These are phyloP conservation scores for Puccinia sorghi DNA, from an alignment of 1,284 basidiomycete genomes.

Conservation along the genomic window DNA sequence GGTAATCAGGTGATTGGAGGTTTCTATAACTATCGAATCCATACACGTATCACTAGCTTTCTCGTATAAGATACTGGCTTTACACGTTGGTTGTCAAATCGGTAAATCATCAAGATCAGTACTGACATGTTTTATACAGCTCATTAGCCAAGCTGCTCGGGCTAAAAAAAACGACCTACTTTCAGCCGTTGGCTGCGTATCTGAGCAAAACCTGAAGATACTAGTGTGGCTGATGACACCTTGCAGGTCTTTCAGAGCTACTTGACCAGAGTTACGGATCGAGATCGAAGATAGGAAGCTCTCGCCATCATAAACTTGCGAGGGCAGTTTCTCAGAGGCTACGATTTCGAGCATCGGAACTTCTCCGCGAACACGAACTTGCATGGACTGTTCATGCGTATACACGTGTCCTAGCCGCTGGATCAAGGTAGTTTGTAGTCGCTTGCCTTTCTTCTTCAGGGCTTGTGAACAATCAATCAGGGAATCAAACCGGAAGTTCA, in stretches of 20 bases:
- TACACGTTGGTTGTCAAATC: background rate
- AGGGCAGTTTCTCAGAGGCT: background rate
- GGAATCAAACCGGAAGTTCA: constrained; percentile 31
- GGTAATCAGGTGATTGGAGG: constrained; percentile 7
- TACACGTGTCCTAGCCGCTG: constrained; percentile 17
- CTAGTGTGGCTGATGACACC: constrained; percentile 30
- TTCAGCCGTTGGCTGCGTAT: background rate
- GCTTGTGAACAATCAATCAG: constrained; percentile 21
- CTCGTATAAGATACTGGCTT: constrained; percentile 1
- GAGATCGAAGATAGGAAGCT: background rate
- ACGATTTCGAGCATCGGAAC: constrained; percentile 17
- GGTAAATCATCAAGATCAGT: constrained; percentile 1
- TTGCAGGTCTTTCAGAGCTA: background rate
- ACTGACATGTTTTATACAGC: background rate
- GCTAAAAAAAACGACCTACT: background rate
- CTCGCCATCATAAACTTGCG: constrained; percentile 31
- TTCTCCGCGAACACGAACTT: constrained; percentile 6
- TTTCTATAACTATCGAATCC: background rate
- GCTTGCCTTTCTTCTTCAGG: constrained; percentile 40
- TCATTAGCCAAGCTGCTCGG: background rate
- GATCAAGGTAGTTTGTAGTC: constrained; percentile 26
- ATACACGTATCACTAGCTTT: background rate
- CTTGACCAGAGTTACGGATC: constrained; percentile 29
- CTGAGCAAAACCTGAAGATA: constrained; percentile 28
- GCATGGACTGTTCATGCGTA: constrained; percentile 33